These are phyloP conservation scores for Barnettozyma sucrosica DNA, from an alignment of 805 yeast genomes.

Conservation along the genomic window DNA sequence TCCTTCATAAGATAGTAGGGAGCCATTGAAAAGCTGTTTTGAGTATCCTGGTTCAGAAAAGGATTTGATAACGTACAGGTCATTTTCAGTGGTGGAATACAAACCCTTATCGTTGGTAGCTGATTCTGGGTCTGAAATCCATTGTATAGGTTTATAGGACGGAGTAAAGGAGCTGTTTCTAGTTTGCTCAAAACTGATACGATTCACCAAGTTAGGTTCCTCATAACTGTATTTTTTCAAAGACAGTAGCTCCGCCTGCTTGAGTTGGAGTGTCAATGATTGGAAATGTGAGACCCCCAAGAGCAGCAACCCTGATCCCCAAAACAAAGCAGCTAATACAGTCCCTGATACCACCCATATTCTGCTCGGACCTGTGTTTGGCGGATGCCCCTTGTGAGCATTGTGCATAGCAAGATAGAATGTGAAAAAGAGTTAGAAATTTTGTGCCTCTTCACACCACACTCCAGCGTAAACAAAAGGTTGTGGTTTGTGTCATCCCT, in stretches of 20 bases:
- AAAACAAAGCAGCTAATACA: conserved; percentile 7
- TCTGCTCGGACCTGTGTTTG: not conserved
- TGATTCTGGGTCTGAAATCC: conserved; percentile 55
- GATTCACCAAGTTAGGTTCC: not conserved
- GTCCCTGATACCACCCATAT: conserved; percentile 6
- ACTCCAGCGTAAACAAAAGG: not conserved
- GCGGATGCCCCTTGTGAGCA: not conserved
- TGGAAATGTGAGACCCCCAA: conserved; percentile 11
- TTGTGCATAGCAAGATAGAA: not conserved
- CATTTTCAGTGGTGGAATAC: conserved; percentile 45
- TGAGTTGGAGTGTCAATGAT: conserved; percentile 3
- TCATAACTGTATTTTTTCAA: not conserved
- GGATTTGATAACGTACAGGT: conserved; percentile 51
- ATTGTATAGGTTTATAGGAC: conserved; percentile 50
- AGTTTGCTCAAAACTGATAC: conserved; percentile 33
- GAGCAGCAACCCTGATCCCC: conserved; percentile 12
- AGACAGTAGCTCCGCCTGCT: conserved; percentile 8
- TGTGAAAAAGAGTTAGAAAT: too few species aligned
- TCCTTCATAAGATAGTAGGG: conserved; percentile 36
- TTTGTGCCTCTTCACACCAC: not conserved
- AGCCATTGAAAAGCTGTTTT: conserved; percentile 44
- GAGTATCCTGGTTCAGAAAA: conserved; percentile 38
- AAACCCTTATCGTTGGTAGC: conserved; percentile 56
- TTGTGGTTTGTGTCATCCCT: not conserved
- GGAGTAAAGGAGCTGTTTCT: conserved; percentile 58